A percentile compares a stretch with the other conserved stretches of the same genome.
phyloP scores from a whole-genome alignment of 2,329 filamentous ascomycete genomes.

The Botrytis fragariae region DNA sequence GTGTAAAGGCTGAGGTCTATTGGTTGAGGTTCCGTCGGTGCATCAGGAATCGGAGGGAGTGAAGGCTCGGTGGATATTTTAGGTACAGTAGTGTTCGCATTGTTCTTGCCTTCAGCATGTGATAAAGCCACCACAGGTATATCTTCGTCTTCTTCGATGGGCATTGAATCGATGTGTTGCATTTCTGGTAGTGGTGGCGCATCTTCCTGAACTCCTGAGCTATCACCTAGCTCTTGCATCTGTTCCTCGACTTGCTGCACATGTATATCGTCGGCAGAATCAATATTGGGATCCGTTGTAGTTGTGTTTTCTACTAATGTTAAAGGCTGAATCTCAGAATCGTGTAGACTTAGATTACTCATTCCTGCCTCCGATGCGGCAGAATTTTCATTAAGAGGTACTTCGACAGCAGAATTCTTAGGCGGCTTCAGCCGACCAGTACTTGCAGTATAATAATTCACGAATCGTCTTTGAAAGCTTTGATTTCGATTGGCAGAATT shows the following conservation, averaged over 20 bases:
- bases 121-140: not conserved
- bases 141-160: slow-evolving; percentile 39
- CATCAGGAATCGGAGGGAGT: slow-evolving; percentile 48
- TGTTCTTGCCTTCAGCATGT: not conserved
- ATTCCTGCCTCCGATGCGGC: slow-evolving; percentile 27
- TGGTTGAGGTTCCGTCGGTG: slow-evolving; percentile 53
- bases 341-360: slow-evolving; percentile 29
- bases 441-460: slow-evolving; percentile 90
- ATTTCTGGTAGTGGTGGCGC: slow-evolving; percentile 33
- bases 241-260: slow-evolving; percentile 37
- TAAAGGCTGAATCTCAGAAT: slow-evolving; percentile 25
- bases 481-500: slow-evolving; percentile 27
- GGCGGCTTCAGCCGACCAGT: slow-evolving; percentile 64
- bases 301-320: slow-evolving; percentile 44
- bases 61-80: slow-evolving; percentile 40
- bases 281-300: not conserved
- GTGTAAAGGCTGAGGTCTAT: slow-evolving; percentile 58
- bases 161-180: slow-evolving; percentile 43
- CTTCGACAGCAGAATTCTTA: slow-evolving; percentile 35
- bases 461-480: slow-evolving; percentile 65
- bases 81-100: not conserved
- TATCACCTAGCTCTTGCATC: slow-evolving; percentile 32
- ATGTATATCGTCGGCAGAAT: slow-evolving; percentile 40
- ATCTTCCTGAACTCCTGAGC: slow-evolving; percentile 32
- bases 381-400: slow-evolving; percentile 25